Base-by-base conservation (phyloP, 768 basidiomycete genomes). In the Mycena belliarum region DNA sequence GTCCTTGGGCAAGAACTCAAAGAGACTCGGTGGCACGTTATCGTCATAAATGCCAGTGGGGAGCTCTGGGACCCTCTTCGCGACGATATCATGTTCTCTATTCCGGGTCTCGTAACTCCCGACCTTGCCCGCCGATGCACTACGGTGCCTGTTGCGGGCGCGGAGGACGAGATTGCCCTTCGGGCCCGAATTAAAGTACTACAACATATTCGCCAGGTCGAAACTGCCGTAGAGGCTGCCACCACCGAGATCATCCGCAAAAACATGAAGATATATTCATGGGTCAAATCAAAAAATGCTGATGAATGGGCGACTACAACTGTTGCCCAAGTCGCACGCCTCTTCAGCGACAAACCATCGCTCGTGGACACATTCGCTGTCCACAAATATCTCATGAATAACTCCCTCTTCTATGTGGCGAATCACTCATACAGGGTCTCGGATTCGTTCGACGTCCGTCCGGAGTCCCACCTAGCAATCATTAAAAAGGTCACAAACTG, bases 141-240 rank as follows among this genome's bases (percentile, higher is more conserved):
- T 1, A 40, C 41, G 1, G 55, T 64, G 1, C 63, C 61, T 0
- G 52, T 67, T 21, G 68, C 80, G 0, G 41, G 48, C 23, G 68
- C 80, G 0, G 41, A 48, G 9, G 73, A 68, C 26, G 64, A 66
- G 16, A 61, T 63, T 6, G 72, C 88, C 57, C 69, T 80, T 46
- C 72, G 75, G 25, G 91, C 92, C 3, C 80, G 93, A 3, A 77
- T 91, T 4, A 77, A 83, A 51, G 79, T 88, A 20, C 76, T 91
- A 24, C 82, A 78, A 64, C 75, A 73, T n/a, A 65, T 93, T 21
- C 82, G 86, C 20, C 70, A 76, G 6, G 66, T 91, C 23, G 77
- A 82, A 52, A 76, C 75, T 37, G 70, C 71, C 1, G 68, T 86
- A 7, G 83, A 88, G 44, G 68, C 65, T 35, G 74, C 76, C 24